Evolutionary conservation across 2,329 filamentous ascomycete species (phyloP), one percentile per base, ranked within the genome.

Genomic region (Cladosporium colombiae): DNA sequence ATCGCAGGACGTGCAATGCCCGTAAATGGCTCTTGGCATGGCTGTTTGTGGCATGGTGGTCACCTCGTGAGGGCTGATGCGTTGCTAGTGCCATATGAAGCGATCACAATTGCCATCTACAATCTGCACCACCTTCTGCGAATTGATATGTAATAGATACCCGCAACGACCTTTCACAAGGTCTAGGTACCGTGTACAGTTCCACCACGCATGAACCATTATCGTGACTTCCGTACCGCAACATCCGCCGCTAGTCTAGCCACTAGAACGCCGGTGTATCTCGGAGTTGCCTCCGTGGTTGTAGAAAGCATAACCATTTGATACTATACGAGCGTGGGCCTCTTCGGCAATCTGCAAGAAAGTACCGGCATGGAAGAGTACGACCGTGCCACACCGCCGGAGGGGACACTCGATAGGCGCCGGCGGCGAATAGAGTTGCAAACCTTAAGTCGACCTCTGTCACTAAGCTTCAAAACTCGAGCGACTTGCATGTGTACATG

Each of bases 301-400:
- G 3, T 29, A 18, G 5, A 3, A 31, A 23, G 40, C 27, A 16
- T 10, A 25, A 31, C n/a, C 37, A 46, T 31, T 60, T 27, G 57
- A 33, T 31, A 31, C n/a, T 23, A 14, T 31, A 60, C 18, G 18
- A 31, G 37, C 57, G 29, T 53, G 44, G 46, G 55, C 11, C 25
- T n/a, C 6, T 44, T 33, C 44, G 53, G 59, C 18, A 52, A 14
- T n/a, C 53, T 58, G 16, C 7, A n/a, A 23, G 21, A 16, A 57
- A 40, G 40, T 44, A 16, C 50, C 61, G 31, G 56, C 66, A 46
- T 61, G 62, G 44, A 49, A 35, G 55, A 53, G 61, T 35, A 49
- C 65, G 31, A 57, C 44, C 35, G 46, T 40, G n/a, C 31, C 23
- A 49, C 61, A 55, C 29, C 33, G 61, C 35, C 55, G 29, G 18